A percentile compares a stretch with the other conserved stretches of the same genome.
phyloP scores from a whole-genome alignment of 2,329 filamentous ascomycete genomes.

The Exophiala dermatitidis region DNA sequence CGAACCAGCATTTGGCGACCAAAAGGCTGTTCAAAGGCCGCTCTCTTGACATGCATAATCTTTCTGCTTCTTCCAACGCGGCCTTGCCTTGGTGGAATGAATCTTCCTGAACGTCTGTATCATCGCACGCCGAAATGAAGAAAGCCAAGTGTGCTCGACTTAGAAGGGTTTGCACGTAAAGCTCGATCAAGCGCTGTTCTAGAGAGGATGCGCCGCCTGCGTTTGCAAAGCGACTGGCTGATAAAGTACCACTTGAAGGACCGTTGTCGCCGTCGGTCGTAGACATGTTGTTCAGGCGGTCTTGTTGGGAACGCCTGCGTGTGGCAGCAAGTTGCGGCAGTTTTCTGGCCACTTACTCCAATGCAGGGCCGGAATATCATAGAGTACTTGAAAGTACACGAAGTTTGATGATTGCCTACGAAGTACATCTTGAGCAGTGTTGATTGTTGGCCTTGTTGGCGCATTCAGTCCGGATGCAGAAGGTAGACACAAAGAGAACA shows the following conservation, averaged over 20 bases:
- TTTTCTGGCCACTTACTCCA: too few species aligned
- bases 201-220: neutral
- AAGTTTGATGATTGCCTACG: neutral
- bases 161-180: slow-evolving; percentile 7
- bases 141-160: slow-evolving; percentile 15
- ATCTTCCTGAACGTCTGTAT: neutral
- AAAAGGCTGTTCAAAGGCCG: neutral
- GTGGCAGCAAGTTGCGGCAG: too few species aligned
- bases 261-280: neutral
- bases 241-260: neutral
- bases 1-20: slow-evolving; percentile 13
- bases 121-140: slow-evolving; percentile 1
- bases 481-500: slow-evolving; percentile 4
- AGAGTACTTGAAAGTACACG: too few species aligned
- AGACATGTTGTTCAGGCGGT: neutral
- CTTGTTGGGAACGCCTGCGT: too few species aligned
- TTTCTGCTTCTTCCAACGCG: slow-evolving; percentile 9
- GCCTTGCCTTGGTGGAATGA: slow-evolving; percentile 3
- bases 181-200: slow-evolving; percentile 5
- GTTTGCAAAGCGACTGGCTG: neutral
- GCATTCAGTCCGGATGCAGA: slow-evolving; percentile 2
- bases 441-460: neutral
- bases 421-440: neutral
- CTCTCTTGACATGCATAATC: slow-evolving; percentile 2
- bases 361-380: too few species aligned